Conservation (phyloP, 2,329 filamentous ascomycete species). For the Thelonectria blattea region DNA sequence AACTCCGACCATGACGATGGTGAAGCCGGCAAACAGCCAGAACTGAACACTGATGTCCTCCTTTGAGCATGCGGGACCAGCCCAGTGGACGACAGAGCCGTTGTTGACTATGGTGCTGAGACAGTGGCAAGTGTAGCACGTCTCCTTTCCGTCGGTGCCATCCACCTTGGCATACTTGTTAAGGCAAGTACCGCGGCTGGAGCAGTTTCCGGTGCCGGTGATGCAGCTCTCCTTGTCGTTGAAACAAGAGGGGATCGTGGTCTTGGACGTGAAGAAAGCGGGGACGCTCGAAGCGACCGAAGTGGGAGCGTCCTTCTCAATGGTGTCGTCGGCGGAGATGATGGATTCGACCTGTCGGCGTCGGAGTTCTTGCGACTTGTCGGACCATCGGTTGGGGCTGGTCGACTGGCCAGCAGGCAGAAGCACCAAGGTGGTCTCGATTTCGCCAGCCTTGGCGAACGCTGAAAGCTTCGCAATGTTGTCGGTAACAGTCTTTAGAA, state of each 20-base stretch:
- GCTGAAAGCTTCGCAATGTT: conserved; percentile 53
- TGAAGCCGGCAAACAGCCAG: conserved; percentile 82
- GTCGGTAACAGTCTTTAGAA: conserved; percentile 51
- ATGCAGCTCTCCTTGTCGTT: conserved; percentile 70
- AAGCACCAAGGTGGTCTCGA: conserved; percentile 64
- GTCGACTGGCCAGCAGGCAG: conserved; percentile 54
- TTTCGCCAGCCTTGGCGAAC: conserved; percentile 54
- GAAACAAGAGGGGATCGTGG: conserved; percentile 76
- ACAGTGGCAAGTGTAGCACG: conserved; percentile 84
- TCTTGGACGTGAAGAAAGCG: conserved; percentile 46
- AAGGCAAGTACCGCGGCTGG: conserved; percentile 78
- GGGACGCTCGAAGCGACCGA: conserved; percentile 39
- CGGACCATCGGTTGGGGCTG: conserved; percentile 48
- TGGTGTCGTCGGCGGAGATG: conserved; percentile 46
- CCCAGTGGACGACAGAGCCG: conserved; percentile 76
- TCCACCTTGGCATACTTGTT: conserved; percentile 63
- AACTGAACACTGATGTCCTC: conserved; percentile 87
- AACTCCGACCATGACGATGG: conserved; percentile 70
- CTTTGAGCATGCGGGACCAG: conserved; percentile 87
- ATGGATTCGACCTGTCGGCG: conserved; percentile 57
- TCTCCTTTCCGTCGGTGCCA: conserved; percentile 46
- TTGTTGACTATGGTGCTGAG: conserved; percentile 61
- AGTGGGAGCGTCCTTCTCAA: conserved; percentile 33
- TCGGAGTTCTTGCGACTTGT: conserved; percentile 50
- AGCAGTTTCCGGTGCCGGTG: conserved; percentile 77